Evolutionary conservation across 352 stramenopile species (phyloP).

Genomic region (Phytophthora macrochlamydospora): DNA sequence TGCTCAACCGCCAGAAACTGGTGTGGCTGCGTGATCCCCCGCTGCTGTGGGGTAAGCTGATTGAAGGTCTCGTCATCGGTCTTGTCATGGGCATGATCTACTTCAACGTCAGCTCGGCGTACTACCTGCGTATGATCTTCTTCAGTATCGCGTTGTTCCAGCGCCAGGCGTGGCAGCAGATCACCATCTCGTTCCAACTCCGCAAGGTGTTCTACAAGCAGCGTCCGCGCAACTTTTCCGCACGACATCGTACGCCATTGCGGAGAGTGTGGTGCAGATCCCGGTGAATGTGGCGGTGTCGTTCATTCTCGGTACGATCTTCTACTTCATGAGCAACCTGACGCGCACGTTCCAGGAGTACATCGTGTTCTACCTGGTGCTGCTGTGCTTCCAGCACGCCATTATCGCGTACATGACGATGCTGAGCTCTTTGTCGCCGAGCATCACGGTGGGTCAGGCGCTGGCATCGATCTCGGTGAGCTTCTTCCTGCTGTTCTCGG

Average conservation of each 20-base stretch:
- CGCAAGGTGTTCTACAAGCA: slow-evolving; percentile 93
- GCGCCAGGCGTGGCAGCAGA: slow-evolving; percentile 73
- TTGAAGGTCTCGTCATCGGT: no score
- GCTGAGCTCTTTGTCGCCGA: slow-evolving; percentile 56
- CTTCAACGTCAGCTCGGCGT: slow-evolving; percentile 56
- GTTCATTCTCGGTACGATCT: slow-evolving; percentile 64
- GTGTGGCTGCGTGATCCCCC: slow-evolving; percentile 67
- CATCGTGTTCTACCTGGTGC: slow-evolving; percentile 77
- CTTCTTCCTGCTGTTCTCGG: slow-evolving; percentile 76
- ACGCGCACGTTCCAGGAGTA: slow-evolving; percentile 62
- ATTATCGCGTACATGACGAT: slow-evolving; percentile 72
- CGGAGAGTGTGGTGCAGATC: slow-evolving; percentile 56
- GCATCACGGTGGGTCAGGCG: slow-evolving; percentile 56
- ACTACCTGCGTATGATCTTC: slow-evolving; percentile 80
- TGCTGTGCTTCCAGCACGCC: slow-evolving; percentile 79
- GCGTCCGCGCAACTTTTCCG: slow-evolving; percentile 89
- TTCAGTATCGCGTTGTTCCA: slow-evolving; percentile 75
- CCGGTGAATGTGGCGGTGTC: slow-evolving; percentile 70
- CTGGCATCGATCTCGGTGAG: slow-evolving; percentile 53
- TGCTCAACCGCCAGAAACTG: slow-evolving; percentile 69
- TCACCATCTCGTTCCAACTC: slow-evolving; percentile 72
- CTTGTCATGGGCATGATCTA: slow-evolving; percentile 79
- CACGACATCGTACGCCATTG: slow-evolving; percentile 82
- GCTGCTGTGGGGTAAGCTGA: slow-evolving; percentile 68
- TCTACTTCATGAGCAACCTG: slow-evolving; percentile 92